These are phyloP conservation scores for Aspergillus sp. DNA, from an alignment of 2,329 filamentous ascomycete genomes.

Conservation along the genomic window DNA sequence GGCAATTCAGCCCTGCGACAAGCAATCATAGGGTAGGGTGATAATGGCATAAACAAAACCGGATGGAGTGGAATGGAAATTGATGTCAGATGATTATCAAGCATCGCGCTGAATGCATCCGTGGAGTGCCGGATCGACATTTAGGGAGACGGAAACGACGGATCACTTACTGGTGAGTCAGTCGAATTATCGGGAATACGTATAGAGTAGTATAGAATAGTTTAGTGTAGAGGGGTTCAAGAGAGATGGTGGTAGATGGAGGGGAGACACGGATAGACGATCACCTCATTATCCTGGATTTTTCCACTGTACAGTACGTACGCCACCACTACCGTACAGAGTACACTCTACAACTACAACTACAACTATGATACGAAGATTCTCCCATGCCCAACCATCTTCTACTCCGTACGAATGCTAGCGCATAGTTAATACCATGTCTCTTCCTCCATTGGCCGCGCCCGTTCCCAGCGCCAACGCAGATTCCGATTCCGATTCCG, in stretches of 20 bases:
- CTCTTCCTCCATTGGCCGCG: slow-evolving; percentile 14
- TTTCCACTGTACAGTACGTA: too few species aligned
- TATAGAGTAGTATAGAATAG: background rate
- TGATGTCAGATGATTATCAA: slow-evolving; percentile 6
- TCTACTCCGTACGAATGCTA: too few species aligned
- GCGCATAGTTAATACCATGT: slow-evolving; percentile 1
- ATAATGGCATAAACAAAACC: slow-evolving; percentile 2
- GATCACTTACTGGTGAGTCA: background rate
- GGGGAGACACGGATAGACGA: background rate
- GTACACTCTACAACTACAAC: too few species aligned
- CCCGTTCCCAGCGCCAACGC: slow-evolving; percentile 10
- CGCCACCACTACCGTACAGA: too few species aligned
- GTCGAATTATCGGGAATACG: background rate
- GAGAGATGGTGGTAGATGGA: background rate
- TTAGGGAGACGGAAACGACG: background rate
- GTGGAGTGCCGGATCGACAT: slow-evolving; percentile 11
- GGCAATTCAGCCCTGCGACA: background rate
- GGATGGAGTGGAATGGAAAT: background rate
- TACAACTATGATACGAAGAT: slow-evolving; percentile 3
- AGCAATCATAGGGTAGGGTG: too few species aligned
- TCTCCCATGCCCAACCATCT: background rate
- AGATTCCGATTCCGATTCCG: slow-evolving; percentile 35
- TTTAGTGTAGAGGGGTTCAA: background rate
- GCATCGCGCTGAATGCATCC: slow-evolving; percentile 12
- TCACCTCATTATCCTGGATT: too few species aligned